These are phyloP conservation scores for Lumnitzera littorea DNA, from an alignment of 345 rosid species.

Conservation along the genomic window DNA sequence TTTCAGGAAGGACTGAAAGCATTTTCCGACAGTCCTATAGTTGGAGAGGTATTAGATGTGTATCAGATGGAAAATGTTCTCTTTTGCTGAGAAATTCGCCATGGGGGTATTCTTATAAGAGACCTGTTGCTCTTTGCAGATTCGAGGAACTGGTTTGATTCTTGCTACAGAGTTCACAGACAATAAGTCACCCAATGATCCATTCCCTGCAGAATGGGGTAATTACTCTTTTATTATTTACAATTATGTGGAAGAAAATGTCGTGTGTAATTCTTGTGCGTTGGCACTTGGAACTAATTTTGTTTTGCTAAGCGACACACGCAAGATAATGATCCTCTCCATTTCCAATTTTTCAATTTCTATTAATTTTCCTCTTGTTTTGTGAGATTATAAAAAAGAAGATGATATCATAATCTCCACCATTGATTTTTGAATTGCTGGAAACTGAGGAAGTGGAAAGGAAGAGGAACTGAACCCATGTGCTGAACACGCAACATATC, in stretches of 20 bases:
- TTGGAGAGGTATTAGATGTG: constrained; percentile 63
- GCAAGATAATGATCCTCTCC: too few relatives aligned
- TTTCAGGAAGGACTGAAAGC: constrained; percentile 92
- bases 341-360: too few relatives aligned
- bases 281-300: too few relatives aligned
- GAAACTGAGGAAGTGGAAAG: too few relatives aligned
- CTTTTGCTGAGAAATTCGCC: not conserved
- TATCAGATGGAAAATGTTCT: constrained; percentile 4
- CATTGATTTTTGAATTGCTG: too few relatives aligned
- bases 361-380: too few relatives aligned
- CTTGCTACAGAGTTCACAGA: constrained; percentile 80
- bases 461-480: too few relatives aligned
- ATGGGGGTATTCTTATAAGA: not conserved
- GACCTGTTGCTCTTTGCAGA: constrained; percentile 35
- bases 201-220: constrained; percentile 97
- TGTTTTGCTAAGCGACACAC: too few relatives aligned
- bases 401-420: too few relatives aligned
- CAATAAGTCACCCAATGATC: constrained; percentile 85
- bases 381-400: too few relatives aligned
- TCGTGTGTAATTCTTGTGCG: not conserved
- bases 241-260: not conserved
- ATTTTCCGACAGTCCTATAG: constrained; percentile 68
- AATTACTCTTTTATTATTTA: constrained; percentile 17
- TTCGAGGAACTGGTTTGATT: constrained; percentile 87
- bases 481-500: too few relatives aligned